Evolutionary conservation across 495 filamentous ascomycete species (phyloP).

Genomic region (Geopyxis carbonaria): DNA sequence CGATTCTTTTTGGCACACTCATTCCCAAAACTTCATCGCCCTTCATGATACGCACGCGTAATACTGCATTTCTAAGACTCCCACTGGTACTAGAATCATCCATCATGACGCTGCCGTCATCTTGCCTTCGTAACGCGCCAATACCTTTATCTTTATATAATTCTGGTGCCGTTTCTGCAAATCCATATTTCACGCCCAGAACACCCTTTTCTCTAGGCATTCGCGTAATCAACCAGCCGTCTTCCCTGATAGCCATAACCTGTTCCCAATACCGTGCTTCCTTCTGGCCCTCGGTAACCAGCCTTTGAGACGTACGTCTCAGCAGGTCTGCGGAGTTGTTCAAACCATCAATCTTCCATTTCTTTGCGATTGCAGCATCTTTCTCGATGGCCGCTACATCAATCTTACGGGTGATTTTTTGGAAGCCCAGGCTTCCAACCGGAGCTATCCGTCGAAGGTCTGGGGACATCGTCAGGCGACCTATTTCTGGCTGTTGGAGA

Average conservation of each 20-base stretch:
- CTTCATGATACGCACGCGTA: constrained; percentile 44
- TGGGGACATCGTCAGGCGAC: constrained; percentile 49
- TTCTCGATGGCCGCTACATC: constrained; percentile 34
- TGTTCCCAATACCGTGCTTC: constrained; percentile 84
- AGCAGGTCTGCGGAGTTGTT: constrained; percentile 57
- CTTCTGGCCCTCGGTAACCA: constrained; percentile 55
- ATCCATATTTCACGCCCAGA: constrained; percentile 75
- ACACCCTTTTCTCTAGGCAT: constrained; percentile 55
- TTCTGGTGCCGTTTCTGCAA: constrained; percentile 54
- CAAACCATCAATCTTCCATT: constrained; percentile 62
- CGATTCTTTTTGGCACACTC: constrained; percentile 18
- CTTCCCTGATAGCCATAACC: constrained; percentile 58
- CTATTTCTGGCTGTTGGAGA: constrained; percentile 51
- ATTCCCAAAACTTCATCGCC: constrained; percentile 35
- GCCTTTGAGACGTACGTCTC: constrained; percentile 48
- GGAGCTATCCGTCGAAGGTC: constrained; percentile 50
- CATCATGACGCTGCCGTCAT: constrained; percentile 56
- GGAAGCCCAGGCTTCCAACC: constrained; percentile 57
- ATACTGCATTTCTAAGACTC: constrained; percentile 29
- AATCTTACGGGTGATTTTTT: constrained; percentile 41
- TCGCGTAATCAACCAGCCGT: constrained; percentile 67
- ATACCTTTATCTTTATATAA: constrained; percentile 63
- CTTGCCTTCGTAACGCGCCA: constrained; percentile 53
- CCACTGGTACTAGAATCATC: constrained; percentile 44
- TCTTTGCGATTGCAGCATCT: constrained; percentile 42